phyloP scores from a whole-genome alignment of 352 stramenopile genomes.

The Globisporangium alternatum region DNA sequence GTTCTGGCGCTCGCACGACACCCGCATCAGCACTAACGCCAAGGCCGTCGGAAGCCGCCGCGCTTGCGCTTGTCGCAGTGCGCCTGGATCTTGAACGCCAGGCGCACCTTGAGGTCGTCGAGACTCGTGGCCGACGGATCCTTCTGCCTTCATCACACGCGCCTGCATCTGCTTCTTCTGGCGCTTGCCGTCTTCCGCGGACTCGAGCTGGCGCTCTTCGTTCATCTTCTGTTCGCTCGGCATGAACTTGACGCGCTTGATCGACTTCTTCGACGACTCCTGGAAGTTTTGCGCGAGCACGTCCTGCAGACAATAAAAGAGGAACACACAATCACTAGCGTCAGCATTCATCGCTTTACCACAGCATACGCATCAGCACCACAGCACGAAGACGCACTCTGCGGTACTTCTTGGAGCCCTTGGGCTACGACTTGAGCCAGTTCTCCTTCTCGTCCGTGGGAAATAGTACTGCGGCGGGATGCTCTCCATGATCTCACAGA shows the following conservation, averaged over 20 bases:
- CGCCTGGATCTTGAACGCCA: slow-evolving; percentile 66
- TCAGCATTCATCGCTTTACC: background rate
- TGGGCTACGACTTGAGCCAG: slow-evolving; percentile 64
- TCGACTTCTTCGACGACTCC: slow-evolving; percentile 53
- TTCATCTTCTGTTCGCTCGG: slow-evolving; percentile 64
- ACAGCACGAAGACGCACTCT: slow-evolving; percentile 31
- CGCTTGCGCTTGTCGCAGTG: slow-evolving; percentile 68
- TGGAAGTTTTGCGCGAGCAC: slow-evolving; percentile 52
- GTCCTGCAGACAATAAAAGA: slow-evolving; percentile 26
- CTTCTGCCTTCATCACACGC: slow-evolving; percentile 35
- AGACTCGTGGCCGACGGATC: slow-evolving; percentile 40
- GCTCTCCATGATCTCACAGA: slow-evolving; percentile 72
- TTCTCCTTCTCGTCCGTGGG: slow-evolving; percentile 75
- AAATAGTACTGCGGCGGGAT: slow-evolving; percentile 80
- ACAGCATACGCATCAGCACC: background rate
- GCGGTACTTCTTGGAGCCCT: slow-evolving; percentile 66
- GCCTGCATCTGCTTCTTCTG: slow-evolving; percentile 33
- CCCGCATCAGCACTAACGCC: background rate
- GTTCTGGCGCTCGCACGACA: background rate
- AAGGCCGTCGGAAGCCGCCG: no score
- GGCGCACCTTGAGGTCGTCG: slow-evolving; percentile 61
- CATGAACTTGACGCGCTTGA: slow-evolving; percentile 75
- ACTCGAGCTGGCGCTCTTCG: slow-evolving; percentile 46
- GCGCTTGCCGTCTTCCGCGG: slow-evolving; percentile 45
- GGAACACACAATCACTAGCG: no score